Base-by-base conservation (phyloP, 305 asterid genomes). In the Stenogyne calaminthoides region DNA sequence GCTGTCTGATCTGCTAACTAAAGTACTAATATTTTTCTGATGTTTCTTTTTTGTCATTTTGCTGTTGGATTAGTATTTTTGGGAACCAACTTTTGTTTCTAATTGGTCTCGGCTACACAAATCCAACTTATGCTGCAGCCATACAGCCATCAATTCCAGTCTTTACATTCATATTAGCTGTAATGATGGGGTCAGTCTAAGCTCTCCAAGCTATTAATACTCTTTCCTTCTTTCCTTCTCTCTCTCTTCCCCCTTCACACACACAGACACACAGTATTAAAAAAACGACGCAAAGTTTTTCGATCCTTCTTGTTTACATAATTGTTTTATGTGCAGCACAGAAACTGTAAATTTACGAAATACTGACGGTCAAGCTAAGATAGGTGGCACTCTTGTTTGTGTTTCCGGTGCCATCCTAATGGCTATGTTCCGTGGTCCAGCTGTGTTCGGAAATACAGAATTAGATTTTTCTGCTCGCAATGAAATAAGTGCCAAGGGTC, bases 101-200 rank as follows among this genome's bases (percentile, higher is more conserved):
- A 68, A 58, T 89, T 71, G 99, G 99, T 57, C 99, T 95, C 66
- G 96, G 93, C 79, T 92, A 90, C 87, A 95, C 99, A 6, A 95
- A 85, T 86, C 98, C 99, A 44, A 75, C 95, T 42, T 95, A 95
- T 70, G 99, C 99, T 78, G 92, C 99, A 70, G 99, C 97, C 22
- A 81, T 90, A 72, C 99, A 95, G 82, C 99, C 99, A 42, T 79
- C 99, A 42, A 91, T 91, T 77, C 99, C 99, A 73, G 99, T 95
- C 74, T 92, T 95, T 49, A 95, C 99, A 37, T 90, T 92, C 80
- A 78, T 92, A 71, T 85, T 95, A 75, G 92, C 99, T 66, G 88
- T 87, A 16, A 42, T 86, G 36, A 95, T 92, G 96, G 97, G 99
- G 99, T 95, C 80, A 78, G 93, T 86, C 74, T 75, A 46, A 55